Percentiles rank a stretch among this genome's conserved stretches.
phyloP scores from a whole-genome alignment of 495 filamentous ascomycete species.

The Tuber umbilicatum region DNA sequence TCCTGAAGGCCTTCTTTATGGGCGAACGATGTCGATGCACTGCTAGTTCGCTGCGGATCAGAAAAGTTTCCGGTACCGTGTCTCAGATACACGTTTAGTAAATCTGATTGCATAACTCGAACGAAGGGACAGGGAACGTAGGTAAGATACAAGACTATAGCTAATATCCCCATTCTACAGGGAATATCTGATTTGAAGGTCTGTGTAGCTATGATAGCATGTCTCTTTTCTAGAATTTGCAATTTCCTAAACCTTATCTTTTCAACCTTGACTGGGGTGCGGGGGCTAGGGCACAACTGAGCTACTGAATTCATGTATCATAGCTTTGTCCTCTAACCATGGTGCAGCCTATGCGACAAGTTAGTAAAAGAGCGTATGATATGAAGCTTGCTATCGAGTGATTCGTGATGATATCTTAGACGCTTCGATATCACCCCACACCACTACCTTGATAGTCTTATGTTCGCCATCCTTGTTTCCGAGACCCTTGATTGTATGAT shows the following conservation, averaged over 20 bases:
- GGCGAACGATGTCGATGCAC: background rate
- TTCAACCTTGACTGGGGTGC: too few species aligned
- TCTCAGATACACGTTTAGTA: background rate
- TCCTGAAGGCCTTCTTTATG: background rate
- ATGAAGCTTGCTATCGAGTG: background rate
- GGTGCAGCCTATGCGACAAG: background rate
- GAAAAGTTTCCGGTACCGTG: background rate
- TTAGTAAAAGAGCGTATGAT: background rate
- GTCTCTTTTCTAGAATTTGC: background rate
- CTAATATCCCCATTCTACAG: background rate
- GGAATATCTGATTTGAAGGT: background rate
- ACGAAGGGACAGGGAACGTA: background rate
- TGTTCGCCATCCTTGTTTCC: background rate
- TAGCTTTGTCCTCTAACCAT: background rate
- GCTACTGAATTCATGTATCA: background rate
- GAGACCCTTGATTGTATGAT: background rate
- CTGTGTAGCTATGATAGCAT: background rate
- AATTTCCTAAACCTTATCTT: background rate
- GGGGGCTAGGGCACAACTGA: background rate
- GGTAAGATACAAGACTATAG: background rate
- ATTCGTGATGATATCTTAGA: background rate
- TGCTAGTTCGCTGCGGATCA: background rate
- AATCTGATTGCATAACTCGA: background rate
- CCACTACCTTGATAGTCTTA: background rate
- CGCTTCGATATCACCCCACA: background rate